phyloP scores from a whole-genome alignment of 2,329 filamentous ascomycete genomes.

The Monilinia laxa region DNA sequence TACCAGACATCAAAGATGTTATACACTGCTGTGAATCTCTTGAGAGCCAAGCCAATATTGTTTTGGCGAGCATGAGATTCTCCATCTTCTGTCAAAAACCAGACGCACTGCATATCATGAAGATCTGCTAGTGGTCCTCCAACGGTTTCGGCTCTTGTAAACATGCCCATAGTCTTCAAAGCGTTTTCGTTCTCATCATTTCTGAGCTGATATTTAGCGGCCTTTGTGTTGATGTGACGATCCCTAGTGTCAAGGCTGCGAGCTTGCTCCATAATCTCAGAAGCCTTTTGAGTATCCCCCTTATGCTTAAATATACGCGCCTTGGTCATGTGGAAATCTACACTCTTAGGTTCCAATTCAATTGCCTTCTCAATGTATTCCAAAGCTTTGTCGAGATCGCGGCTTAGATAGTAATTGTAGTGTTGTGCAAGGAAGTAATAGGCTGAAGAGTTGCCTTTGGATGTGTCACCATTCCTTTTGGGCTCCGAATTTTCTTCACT shows the following conservation, averaged over 20 bases:
- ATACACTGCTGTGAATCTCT: constrained; percentile 83
- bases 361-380: constrained; percentile 83
- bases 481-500: constrained; percentile 46
- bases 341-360: constrained; percentile 72
- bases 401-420: constrained; percentile 89
- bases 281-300: constrained; percentile 75
- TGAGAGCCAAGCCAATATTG: constrained; percentile 81
- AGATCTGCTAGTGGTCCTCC: constrained; percentile 88
- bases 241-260: constrained; percentile 84
- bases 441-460: constrained; percentile 71
- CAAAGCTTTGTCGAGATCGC: constrained; percentile 77
- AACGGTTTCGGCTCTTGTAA: constrained; percentile 86
- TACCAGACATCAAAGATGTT: constrained; percentile 97
- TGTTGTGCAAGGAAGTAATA: constrained; percentile 95
- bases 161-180: constrained; percentile 85
- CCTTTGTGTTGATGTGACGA: constrained; percentile 97
- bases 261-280: constrained; percentile 85
- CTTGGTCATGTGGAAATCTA: constrained; percentile 93
- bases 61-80: constrained; percentile 82
- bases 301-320: constrained; percentile 91
- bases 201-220: constrained; percentile 92
- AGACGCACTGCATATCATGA: constrained; percentile 97
- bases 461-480: constrained; percentile 48
- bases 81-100: constrained; percentile 94
- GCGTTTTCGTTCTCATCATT: constrained; percentile 88